Evolutionary conservation across 1,284 basidiomycete genomes (phyloP), one percentile per base, ranked within the genome.

Genomic region (Moesziomyces sp.): DNA sequence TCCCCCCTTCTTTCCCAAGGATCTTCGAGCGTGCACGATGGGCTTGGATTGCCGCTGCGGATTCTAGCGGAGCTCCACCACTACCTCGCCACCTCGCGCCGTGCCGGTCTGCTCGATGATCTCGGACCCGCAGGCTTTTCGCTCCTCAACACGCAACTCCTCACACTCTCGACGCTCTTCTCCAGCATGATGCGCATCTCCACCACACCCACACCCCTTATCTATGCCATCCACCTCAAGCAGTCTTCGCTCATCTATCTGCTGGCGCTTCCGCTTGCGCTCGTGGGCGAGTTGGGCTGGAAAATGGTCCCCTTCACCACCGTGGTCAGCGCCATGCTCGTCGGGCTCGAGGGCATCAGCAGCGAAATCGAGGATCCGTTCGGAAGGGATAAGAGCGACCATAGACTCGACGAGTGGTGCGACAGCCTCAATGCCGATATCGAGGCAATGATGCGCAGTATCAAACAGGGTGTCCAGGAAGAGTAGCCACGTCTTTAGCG

Each of bases 261-360:
- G 14, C 56, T 62, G 30, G 46, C 58, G 3, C 45, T 66, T 13
- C 75, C 64, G 19, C 46, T 77, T 0, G 58, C 60, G 6, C 48
- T 73, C 7, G 69, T 73, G 5, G 58, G 56, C 1, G 60, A 74
- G 28, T 49, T 74, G 14, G 34, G 62, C 9, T 58, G 69, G 92
- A 88, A 88, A 49, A 92, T 91, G 82, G 87, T 95, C 19, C 91
- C 91, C n/a, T 87, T 94, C 30, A 90, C 92, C 11, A 77, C 70
- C 16, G 64, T 84, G 3, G 90, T 93, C 34, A 90, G 92, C 14
- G 93, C 95, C 85, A 94, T 92, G 5, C 88, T 95, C 68, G 93
- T 94, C 91, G 93, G 93, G 13, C 91, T 96, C 56, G 94, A 96
- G 85, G 93, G 93, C 11, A 94, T 96, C 69, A 93, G 93, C 0